These are phyloP conservation scores for Chrysosporium keratinophilum DNA, from an alignment of 2,329 filamentous ascomycete genomes.

Conservation along the genomic window DNA sequence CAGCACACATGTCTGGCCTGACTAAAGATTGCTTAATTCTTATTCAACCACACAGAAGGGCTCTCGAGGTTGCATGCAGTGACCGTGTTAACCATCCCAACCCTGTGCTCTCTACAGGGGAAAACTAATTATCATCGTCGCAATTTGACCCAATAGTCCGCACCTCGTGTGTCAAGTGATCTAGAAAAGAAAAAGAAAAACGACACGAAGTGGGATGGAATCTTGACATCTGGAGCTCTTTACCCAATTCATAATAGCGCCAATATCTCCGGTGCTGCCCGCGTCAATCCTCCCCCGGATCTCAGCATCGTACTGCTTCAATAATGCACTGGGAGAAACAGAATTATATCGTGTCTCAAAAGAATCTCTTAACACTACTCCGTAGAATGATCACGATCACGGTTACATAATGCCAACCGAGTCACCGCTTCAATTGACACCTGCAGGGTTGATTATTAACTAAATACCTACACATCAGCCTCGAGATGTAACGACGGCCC, in stretches of 20 bases:
- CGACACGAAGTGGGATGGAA: conserved; percentile 7
- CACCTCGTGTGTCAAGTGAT: conserved; percentile 8
- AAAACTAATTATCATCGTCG: too few species aligned
- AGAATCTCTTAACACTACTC: too few species aligned
- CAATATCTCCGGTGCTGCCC: not conserved
- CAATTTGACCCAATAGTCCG: not conserved
- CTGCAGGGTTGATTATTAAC: not conserved
- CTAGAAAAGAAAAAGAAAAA: not conserved
- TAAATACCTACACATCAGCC: not conserved
- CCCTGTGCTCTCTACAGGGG: too few species aligned
- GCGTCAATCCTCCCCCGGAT: conserved; percentile 3
- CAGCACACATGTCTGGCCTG: not conserved
- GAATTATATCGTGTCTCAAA: not conserved
- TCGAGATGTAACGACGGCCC: too few species aligned
- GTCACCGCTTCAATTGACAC: conserved; percentile 5
- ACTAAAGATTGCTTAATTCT: conserved; percentile 5
- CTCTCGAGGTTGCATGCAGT: not conserved
- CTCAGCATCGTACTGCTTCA: too few species aligned
- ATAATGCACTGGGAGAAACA: too few species aligned
- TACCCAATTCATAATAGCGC: not conserved
- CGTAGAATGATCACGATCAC: not conserved
- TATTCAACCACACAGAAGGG: conserved; percentile 1
- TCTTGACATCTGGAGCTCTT: not conserved
- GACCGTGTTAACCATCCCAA: not conserved
- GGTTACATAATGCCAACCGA: not conserved